These are phyloP conservation scores for Backusella morwellensis DNA, from an alignment of 192 early-diverging fungal genomes.

Conservation along the genomic window DNA sequence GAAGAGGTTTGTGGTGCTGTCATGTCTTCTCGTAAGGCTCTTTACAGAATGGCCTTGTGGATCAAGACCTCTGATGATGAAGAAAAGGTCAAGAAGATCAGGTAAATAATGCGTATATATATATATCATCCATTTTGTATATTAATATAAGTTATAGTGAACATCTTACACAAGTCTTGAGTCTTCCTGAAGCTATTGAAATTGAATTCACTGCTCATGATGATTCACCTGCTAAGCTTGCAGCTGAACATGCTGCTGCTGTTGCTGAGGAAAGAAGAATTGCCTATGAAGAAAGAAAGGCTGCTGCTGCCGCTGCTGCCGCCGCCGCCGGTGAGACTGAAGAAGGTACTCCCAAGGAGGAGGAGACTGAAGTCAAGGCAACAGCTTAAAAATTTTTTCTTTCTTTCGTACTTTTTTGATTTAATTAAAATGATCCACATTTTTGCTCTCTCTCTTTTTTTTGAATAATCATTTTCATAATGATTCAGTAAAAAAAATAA, in stretches of 20 bases:
- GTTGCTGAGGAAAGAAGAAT: background rate
- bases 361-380: background rate
- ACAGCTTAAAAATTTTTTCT: background rate
- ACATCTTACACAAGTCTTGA: constrained; percentile 55
- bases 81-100: constrained; percentile 45
- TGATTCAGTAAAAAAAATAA: background rate
- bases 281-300: background rate
- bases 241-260: background rate
- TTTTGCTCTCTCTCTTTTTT: too few relatives aligned
- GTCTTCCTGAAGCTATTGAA: constrained; percentile 31
- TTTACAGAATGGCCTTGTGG: constrained; percentile 89
- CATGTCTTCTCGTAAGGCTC: constrained; percentile 78
- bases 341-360: background rate
- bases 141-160: constrained; percentile 30
- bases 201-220: constrained; percentile 61
- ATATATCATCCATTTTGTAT: too few relatives aligned
- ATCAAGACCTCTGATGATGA: constrained; percentile 58
- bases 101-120: constrained; percentile 35
- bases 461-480: too few relatives aligned
- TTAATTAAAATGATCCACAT: background rate
- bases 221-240: constrained; percentile 31
- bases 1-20: constrained; percentile 89
- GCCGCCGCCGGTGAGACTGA: background rate
- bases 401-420: background rate
- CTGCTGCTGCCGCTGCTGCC: background rate